Percentiles rank a stretch among this genome's conserved stretches.
Conservation (phyloP, 805 yeast species). For the Barnettozyma vustinii region DNA sequence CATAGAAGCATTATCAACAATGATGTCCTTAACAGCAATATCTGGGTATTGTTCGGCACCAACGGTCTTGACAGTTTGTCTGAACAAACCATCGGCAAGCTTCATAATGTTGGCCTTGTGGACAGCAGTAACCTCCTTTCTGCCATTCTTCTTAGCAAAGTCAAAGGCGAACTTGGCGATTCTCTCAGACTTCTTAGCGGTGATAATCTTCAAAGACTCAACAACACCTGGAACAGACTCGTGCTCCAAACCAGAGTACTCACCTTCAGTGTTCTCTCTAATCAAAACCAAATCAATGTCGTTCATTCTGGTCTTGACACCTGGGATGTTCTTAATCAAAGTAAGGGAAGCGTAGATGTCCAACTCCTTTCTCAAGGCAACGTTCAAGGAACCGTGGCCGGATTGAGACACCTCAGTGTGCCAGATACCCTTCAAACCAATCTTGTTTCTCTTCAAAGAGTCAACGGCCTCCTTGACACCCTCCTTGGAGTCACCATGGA, state of each 20-base stretch:
- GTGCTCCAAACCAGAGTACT: conserved; percentile 97
- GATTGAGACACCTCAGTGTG: conserved; percentile 82
- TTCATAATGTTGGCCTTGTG: conserved; percentile 99
- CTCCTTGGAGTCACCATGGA: conserved; percentile 50
- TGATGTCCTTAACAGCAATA: conserved; percentile 81
- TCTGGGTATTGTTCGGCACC: conserved; percentile 83
- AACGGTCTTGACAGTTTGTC: conserved; percentile 85
- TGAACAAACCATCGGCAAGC: conserved; percentile 96
- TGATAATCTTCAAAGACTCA: conserved; percentile 92
- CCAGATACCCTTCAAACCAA: conserved; percentile 94
- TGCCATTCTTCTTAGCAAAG: conserved; percentile 86
- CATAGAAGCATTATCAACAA: conserved; percentile 98
- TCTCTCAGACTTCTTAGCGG: conserved; percentile 92
- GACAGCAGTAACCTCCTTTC: conserved; percentile 90
- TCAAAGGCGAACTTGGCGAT: conserved; percentile 96
- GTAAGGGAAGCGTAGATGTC: conserved; percentile 94
- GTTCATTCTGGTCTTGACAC: conserved; percentile 83
- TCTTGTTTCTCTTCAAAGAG: conserved; percentile 91
- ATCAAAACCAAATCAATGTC: conserved; percentile 90
- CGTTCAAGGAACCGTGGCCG: conserved; percentile 82
- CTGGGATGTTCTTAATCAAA: conserved; percentile 89
- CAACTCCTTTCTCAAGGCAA: conserved; percentile 92
- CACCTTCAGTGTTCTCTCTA: conserved; percentile 99
- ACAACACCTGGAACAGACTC: conserved; percentile 97
- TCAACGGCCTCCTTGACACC: conserved; percentile 81